Conservation (phyloP, 164 flowering plant genomes). For the Magnolia officinalis region DNA sequence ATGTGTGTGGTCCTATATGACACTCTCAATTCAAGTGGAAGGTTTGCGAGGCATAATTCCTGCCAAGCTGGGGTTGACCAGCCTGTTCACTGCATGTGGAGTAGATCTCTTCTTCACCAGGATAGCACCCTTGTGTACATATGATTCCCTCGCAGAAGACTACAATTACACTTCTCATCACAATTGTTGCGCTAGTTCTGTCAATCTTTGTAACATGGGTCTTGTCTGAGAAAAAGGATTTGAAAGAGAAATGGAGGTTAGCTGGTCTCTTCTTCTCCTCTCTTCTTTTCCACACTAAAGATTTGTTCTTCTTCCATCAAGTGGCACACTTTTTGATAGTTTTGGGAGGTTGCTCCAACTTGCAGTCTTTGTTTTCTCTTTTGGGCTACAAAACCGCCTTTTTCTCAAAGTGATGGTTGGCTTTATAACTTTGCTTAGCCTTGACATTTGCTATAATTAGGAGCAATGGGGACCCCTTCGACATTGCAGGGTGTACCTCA, state of each 20-base stretch:
- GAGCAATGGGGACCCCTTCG: background rate
- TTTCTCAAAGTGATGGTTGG: background rate
- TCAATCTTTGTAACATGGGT: background rate
- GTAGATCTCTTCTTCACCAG: slow-evolving; percentile 84
- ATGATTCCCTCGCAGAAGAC: slow-evolving; percentile 88
- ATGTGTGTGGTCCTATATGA: slow-evolving; percentile 69
- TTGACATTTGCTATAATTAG: background rate
- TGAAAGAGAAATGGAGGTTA: background rate
- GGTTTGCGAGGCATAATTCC: slow-evolving; percentile 72
- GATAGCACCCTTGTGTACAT: slow-evolving; percentile 86
- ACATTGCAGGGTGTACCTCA: too few species aligned
- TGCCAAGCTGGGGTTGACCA: slow-evolving; percentile 77
- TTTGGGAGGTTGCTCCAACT: background rate
- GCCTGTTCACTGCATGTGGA: slow-evolving; percentile 75
- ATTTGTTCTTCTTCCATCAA: background rate
- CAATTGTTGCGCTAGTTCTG: background rate
- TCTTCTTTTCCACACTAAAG: background rate
- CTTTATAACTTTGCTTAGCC: background rate
- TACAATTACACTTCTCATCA: background rate
- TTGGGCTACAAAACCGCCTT: background rate
- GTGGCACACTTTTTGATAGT: background rate
- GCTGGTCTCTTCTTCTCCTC: background rate
- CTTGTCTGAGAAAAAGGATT: background rate
- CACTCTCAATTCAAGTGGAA: slow-evolving; percentile 82
- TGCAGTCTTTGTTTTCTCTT: background rate